Evolutionary conservation across 495 filamentous ascomycete species (phyloP), one percentile per base, ranked within the genome.

Genomic region (Lasiosphaeria ovina): DNA sequence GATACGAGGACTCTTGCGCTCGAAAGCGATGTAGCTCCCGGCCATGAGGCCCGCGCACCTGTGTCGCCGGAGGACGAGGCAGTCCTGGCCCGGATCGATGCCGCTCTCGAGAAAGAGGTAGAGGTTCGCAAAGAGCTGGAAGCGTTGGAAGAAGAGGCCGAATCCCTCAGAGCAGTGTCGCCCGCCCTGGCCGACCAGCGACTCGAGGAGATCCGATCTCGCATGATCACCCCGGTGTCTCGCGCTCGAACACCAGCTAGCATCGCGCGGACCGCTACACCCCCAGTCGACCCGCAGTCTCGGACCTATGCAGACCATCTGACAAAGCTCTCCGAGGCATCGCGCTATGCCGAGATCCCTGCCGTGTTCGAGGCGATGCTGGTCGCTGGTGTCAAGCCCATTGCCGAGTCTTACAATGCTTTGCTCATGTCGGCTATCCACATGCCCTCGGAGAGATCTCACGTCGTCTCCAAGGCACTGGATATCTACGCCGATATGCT

Each of bases 401-500:
- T 85, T 3, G 84, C 93, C 35, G 79, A 84, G 17, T 89, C 93
- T 16, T 98, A 98, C 79, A 97, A 97, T 74, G 89, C 90, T 40
- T 79, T 98, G 47, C 78, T 98, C 45, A 80, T 86, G 64, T 91
- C 95, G 34, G 92, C 91, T 31, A 85, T 95, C 60, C 77, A 89
- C 60, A 80, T 96, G 24, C 83, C 88, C 1, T 77, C 78, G 6
- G 84, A 90, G 66, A 86, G 86, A 69, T 85, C 87, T 53, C 89
- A 92, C 74, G 82, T 92, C 9, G 87, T 96, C 32, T 85, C 90
- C 51, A 96, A 96, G 76, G 92, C 90, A 6, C 83, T 98, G 52
- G 92, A 93, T 80, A 88, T 98, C 59, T 98, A 98, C 77, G 88
- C 91, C 47, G 91, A 97, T 71, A 96, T 98, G 93, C 87, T 96